phyloP scores from a whole-genome alignment of 2,329 filamentous ascomycete species.

The Sporothrix sp. region DNA sequence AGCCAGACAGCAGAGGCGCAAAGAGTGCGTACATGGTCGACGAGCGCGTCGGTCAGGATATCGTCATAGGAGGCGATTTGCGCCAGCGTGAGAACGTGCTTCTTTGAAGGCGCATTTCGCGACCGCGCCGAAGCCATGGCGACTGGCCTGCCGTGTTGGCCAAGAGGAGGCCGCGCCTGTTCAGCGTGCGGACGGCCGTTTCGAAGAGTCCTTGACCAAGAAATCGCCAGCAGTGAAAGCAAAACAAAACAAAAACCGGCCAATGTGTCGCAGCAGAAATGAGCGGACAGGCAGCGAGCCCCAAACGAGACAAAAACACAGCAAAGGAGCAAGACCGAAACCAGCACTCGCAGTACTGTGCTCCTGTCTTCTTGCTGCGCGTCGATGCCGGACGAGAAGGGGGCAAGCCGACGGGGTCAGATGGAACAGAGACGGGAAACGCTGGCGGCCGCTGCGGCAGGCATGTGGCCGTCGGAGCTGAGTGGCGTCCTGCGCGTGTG shows the following conservation, averaged over 20 bases:
- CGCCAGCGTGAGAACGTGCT: conserved; percentile 68
- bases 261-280: neutral
- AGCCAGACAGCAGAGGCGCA: too few species aligned
- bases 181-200: neutral
- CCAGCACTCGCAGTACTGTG: neutral
- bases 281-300: conserved; percentile 4
- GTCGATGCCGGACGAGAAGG: too few species aligned
- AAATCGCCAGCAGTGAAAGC: neutral
- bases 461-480: too few species aligned
- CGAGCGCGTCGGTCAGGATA: conserved; percentile 84
- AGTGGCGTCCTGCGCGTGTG: too few species aligned
- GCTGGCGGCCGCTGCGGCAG: too few species aligned
- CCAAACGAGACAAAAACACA: neutral
- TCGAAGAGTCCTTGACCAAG: neutral
- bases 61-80: conserved; percentile 93
- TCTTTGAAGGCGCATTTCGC: conserved; percentile 34
- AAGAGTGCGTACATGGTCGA: conserved; percentile 72
- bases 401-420: too few species aligned
- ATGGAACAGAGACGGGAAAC: too few species aligned
- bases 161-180: too few species aligned
- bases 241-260: neutral
- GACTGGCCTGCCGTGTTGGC: too few species aligned
- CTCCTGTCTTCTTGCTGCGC: neutral
- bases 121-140: conserved; percentile 15
- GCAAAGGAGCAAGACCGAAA: neutral